Percentiles rank a stretch among this genome's conserved stretches.
Conservation (phyloP, 2,329 filamentous ascomycete genomes). For the Basipetospora chlamydospora region DNA sequence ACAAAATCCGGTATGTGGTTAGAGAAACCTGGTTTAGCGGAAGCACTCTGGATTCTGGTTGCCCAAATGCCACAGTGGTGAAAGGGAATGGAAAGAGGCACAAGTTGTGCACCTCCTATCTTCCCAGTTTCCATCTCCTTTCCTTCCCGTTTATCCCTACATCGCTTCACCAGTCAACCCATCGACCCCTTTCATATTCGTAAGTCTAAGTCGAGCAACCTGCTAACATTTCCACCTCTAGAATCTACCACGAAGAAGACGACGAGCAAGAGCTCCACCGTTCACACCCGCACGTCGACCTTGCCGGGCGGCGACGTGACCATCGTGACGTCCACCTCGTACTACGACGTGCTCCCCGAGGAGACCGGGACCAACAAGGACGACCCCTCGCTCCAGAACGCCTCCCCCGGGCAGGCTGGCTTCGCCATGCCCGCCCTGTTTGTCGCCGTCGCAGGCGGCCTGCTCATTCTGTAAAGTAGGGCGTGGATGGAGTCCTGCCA, state of each 20-base stretch:
- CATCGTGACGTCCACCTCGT: slow-evolving; percentile 33
- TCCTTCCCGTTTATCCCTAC: not conserved
- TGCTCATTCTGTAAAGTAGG: not conserved
- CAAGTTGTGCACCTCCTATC: too few species aligned
- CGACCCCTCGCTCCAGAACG: slow-evolving; percentile 23
- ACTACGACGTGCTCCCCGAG: slow-evolving; percentile 27
- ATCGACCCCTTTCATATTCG: too few species aligned
- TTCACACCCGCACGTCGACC: slow-evolving; percentile 30
- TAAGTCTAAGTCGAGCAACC: too few species aligned
- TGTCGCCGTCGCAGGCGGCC: slow-evolving; percentile 13
- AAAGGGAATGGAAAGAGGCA: too few species aligned
- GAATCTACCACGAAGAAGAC: slow-evolving; percentile 16
- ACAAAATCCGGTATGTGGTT: slow-evolving; percentile 3
- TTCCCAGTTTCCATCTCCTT: not conserved
- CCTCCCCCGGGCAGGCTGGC: slow-evolving; percentile 13
- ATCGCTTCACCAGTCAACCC: too few species aligned
- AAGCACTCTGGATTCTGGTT: too few species aligned
- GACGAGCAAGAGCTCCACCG: slow-evolving; percentile 19
- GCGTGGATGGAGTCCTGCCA: too few species aligned
- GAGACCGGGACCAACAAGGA: slow-evolving; percentile 13
- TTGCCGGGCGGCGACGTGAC: slow-evolving; percentile 27
- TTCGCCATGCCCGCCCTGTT: slow-evolving; percentile 10
- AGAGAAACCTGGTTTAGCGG: not conserved
- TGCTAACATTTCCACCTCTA: too few species aligned
- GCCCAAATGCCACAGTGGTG: too few species aligned